Base-by-base conservation (phyloP, 306 rosid species). In the Prinsepia uniflora region DNA sequence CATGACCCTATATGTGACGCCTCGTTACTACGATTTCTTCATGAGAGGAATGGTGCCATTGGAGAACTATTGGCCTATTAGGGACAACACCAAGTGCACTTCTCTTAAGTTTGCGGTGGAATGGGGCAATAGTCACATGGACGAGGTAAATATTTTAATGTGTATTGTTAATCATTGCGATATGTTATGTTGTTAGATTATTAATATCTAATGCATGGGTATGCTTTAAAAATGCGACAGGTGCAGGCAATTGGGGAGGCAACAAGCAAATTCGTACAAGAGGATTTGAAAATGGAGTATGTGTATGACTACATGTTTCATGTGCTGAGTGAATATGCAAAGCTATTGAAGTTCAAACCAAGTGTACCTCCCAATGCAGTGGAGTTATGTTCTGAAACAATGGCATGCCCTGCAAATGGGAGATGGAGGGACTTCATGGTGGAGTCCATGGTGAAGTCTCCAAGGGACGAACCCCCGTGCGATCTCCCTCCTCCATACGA, bases 221-320 rank as follows among this genome's bases (percentile, higher is more conserved):
- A n/a, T n/a, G n/a, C n/a, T n/a, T n/a, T n/a, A n/a, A n/a, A n/a
- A n/a, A n/a, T n/a, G n/a, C n/a, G n/a, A n/a, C n/a, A n/a, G n/a
- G n/a, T n/a, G n/a, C n/a, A n/a, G n/a, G n/a, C n/a, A n/a, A n/a
- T n/a, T n/a, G n/a, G n/a, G n/a, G n/a, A n/a, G n/a, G n/a, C n/a
- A n/a, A n/a, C n/a, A n/a, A n/a, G n/a, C n/a, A n/a, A n/a, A n/a
- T n/a, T n/a, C n/a, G n/a, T n/a, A n/a, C n/a, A n/a, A n/a, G n/a
- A n/a, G n/a, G n/a, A n/a, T n/a, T n/a, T n/a, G n/a, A n/a, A n/a
- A n/a, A n/a, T n/a, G n/a, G n/a, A n/a, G n/a, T n/a, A n/a, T n/a
- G n/a, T n/a, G n/a, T n/a, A 91, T 7, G 87, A 89, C 68, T 89
- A 91, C 83, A 91, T 91, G 96, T 91, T 89, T 65, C 96, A 91